Base-by-base conservation (phyloP, 2,329 filamentous ascomycete species). In the Arthroderma sp. region DNA sequence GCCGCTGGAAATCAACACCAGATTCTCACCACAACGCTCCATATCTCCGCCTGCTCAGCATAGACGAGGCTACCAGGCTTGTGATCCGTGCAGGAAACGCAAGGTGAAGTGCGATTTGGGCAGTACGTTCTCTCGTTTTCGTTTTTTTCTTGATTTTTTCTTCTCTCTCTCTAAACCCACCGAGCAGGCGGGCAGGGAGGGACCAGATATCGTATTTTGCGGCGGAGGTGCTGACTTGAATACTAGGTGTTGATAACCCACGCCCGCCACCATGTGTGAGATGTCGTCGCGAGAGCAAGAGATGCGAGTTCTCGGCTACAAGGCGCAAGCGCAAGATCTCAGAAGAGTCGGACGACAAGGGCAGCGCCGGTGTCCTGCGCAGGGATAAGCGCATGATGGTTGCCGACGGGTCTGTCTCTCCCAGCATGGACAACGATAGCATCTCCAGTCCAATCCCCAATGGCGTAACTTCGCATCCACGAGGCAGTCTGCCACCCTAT, bases 241-340 rank as follows among this genome's bases (percentile, higher is more conserved):
- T 35, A 17, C 11, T 21, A 76, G 74, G 73, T 66, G 91, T 97
- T 68, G 93, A 97, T 74, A 91, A 93, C 66, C 93, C 93, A 23
- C 84, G 91, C 72, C 89, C 95, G 66, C 91, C 91, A 57, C 93
- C 93, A 1, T 98, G 93, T 71, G 87, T 91, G 59, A 84, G 93
- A 68, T 98, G 93, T 71, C 86, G 90, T 56, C 85, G 93, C 64
- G 93, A 98, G 77, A 89, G 86, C 75, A 97, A 97, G 72, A 86
- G 95, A 66, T 98, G 93, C 77, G 95, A 86, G 79, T 98, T 98
- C 77, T 95, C 90, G 61, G 88, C 90, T 19, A 97, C 91, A 33
- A 81, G 93, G 54, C 84, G 93, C 68, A 97, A 97, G 82, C 83
- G 90, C 69, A 94, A 93, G 78, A 80, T 80, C 52, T 82, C 75